Evolutionary conservation across 495 filamentous ascomycete species (phyloP), one percentile per base, ranked within the genome.

Genomic region (Platismatia glauca): DNA sequence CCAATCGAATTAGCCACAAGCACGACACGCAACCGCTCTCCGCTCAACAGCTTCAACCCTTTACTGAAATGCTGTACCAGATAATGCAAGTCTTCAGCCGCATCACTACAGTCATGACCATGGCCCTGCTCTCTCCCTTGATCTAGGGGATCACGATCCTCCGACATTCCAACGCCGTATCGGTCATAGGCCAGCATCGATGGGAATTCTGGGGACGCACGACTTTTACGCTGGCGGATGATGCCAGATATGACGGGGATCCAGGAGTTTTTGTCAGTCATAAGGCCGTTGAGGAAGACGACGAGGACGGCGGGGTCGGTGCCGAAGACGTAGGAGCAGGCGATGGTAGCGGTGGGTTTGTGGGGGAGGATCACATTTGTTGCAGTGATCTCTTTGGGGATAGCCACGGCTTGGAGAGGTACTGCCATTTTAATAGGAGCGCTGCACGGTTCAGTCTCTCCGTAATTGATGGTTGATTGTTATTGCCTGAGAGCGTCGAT

Each of bases 281-380:
- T 72, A 58, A 87, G 76, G 18, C 85, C 85, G 66, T 87, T 88
- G 52, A 87, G 71, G 66, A 84, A 87, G 59, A 88, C 79, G 53
- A 86, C 62, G 27, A 86, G 76, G 39, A 66, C 66, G 7, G 64
- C 69, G 15, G 63, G 8, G 61, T 58, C 31, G 68, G 55, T 38
- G 38, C 56, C 20, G 64, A 53, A 15, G 20, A 63, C 65, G 41
- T 74, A 73, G 18, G 55, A 69, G 60, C 71, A 74, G 58, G 67
- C 62, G 39, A 74, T 61, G 33, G 66, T 57, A 2, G 69, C 73
- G 18, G 64, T 62, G 35, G 73, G 72, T 53, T 75, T 75, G 55
- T 67, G 70, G 20, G 59, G 22, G 24, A 75, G 71, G 29, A 61
- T 22, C 22, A 72, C 59, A 27, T 22, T 39, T 13, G 57, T 52